A percentile compares a stretch with the other conserved stretches of the same genome.
phyloP scores from a whole-genome alignment of 352 stramenopile genomes.

The Globisporangium polare region DNA sequence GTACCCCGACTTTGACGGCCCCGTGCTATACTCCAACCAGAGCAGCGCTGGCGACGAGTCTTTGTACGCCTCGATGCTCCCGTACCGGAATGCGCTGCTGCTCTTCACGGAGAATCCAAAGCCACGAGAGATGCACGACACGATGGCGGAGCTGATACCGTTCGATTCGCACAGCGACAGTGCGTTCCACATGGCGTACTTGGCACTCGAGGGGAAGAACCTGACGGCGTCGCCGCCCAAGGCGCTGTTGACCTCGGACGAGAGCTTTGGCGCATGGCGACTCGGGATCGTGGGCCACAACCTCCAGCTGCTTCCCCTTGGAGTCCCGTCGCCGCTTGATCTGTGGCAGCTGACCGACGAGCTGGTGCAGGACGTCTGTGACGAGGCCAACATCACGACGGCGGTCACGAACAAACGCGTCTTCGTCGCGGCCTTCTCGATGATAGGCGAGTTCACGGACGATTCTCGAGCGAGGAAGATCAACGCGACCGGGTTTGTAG shows the following conservation, averaged over 20 bases:
- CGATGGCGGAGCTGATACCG: not conserved
- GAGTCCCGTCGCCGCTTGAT: not conserved
- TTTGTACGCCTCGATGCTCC: not conserved
- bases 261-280: slow-evolving; percentile 30
- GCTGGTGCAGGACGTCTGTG: slow-evolving; percentile 17
- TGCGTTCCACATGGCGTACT: not conserved
- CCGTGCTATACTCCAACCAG: not conserved
- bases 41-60: not conserved
- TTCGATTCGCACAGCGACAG: not conserved
- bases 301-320: slow-evolving; percentile 1
- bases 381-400: slow-evolving; percentile 10
- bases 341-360: slow-evolving; percentile 13
- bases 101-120: not conserved
- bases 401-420: slow-evolving; percentile 18
- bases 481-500: slow-evolving; percentile 14
- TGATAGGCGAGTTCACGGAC: no score
- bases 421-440: slow-evolving; percentile 25
- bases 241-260: slow-evolving; percentile 30
- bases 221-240: slow-evolving; percentile 11
- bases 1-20: not conserved
- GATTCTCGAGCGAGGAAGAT: slow-evolving; percentile 27
- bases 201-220: not conserved
- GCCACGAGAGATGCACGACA: not conserved
- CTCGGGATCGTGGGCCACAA: slow-evolving; percentile 31
- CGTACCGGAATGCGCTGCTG: not conserved